Conservation (phyloP, 495 filamentous ascomycete species). For the Ramalina intermedia region DNA sequence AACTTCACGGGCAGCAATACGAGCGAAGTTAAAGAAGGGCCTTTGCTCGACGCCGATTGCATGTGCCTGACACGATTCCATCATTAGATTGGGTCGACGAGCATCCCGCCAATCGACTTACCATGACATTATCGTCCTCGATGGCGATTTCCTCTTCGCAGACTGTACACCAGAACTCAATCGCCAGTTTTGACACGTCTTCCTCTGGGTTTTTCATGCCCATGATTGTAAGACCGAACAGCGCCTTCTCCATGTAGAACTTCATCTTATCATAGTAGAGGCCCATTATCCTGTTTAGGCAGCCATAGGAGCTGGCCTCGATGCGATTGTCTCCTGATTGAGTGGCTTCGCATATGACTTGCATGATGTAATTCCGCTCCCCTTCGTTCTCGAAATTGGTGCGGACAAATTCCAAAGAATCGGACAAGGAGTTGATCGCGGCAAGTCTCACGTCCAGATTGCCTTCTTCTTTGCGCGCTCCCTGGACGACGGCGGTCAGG, state of each 20-base stretch:
- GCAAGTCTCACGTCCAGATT: constrained; percentile 81
- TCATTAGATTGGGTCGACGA: background rate
- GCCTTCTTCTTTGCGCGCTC: constrained; percentile 86
- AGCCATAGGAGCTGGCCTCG: constrained; percentile 90
- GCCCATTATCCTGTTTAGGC: constrained; percentile 93
- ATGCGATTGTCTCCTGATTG: constrained; percentile 73
- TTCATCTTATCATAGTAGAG: constrained; percentile 99
- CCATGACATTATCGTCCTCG: constrained; percentile 88
- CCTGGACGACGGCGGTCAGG: constrained; percentile 92
- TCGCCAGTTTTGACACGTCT: constrained; percentile 91
- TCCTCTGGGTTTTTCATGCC: constrained; percentile 98
- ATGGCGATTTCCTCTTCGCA: constrained; percentile 97
- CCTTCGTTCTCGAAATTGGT: constrained; percentile 98
- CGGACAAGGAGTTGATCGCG: constrained; percentile 83
- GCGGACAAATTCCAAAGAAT: constrained; percentile 94
- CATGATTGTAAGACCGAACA: constrained; percentile 95
- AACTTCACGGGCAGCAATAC: constrained; percentile 80
- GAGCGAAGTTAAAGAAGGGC: constrained; percentile 81
- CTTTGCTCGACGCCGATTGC: constrained; percentile 70
- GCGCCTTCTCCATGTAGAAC: constrained; percentile 99
- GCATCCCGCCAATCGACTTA: constrained; percentile 23
- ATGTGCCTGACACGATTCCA: constrained; percentile 27
- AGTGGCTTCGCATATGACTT: constrained; percentile 97
- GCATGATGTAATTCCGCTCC: constrained; percentile 99
- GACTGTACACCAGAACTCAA: constrained; percentile 99